phyloP scores from a whole-genome alignment of 139 green algal genomes.

The Chara braunii region DNA sequence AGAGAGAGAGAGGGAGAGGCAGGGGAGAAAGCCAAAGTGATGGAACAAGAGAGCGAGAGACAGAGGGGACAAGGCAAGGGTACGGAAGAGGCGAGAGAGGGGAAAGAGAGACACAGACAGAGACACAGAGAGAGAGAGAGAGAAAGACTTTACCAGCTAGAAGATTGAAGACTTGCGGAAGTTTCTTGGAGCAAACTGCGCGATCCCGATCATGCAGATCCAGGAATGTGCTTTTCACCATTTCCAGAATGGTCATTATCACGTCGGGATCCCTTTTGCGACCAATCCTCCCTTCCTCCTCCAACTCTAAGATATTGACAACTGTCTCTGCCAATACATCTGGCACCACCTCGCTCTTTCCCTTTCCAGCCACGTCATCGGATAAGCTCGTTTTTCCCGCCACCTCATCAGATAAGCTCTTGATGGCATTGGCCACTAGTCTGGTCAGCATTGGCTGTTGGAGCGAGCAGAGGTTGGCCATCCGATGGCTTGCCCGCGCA shows the following conservation, averaged over 20 bases:
- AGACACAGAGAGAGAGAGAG: neutral
- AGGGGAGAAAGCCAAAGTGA: no score
- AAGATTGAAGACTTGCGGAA: conserved; percentile 11
- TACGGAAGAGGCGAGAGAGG: conserved; percentile 10
- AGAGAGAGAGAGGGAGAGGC: neutral
- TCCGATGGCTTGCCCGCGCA: neutral
- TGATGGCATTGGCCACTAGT: conserved; percentile 1
- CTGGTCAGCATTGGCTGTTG: conserved; percentile 16
- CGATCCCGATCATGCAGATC: conserved; percentile 11
- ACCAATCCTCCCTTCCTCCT: neutral
- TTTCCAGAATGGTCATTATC: neutral
- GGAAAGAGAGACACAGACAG: neutral
- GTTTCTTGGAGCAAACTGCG: conserved; percentile 6
- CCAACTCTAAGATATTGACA: neutral
- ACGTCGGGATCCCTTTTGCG: conserved; percentile 30
- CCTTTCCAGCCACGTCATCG: no score
- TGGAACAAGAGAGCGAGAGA: no score
- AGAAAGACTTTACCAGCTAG: conserved; percentile 12
- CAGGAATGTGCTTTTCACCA: conserved; percentile 6
- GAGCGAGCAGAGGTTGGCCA: conserved; percentile 8
- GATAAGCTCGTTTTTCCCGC: no score
- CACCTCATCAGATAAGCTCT: no score
- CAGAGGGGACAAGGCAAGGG: no score
- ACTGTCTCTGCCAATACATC: neutral
- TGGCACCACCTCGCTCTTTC: no score